Conservation (phyloP, 192 early-diverging fungal species). For the Geranomyces variabilis region DNA sequence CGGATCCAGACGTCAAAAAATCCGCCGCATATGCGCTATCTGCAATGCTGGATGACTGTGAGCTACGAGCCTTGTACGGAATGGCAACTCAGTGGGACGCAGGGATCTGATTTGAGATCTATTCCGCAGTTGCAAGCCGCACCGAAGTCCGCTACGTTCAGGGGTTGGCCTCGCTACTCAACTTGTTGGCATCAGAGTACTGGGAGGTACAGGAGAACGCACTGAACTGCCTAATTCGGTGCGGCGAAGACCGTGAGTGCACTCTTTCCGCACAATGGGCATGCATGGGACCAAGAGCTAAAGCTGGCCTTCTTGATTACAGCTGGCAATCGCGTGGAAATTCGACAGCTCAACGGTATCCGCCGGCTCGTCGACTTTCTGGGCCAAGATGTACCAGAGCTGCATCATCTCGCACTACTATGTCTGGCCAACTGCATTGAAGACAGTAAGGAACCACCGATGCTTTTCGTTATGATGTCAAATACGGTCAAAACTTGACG, state of each 20-base stretch:
- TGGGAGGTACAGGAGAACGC: constrained; percentile 57
- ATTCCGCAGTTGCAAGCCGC: constrained; percentile 44
- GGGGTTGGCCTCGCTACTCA: constrained; percentile 49
- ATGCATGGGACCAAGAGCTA: no score
- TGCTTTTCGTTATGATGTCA: neutral
- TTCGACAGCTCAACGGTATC: constrained; percentile 49
- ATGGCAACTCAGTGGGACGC: neutral
- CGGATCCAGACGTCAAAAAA: constrained; percentile 63
- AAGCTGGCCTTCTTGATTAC: neutral
- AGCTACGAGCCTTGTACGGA: neutral
- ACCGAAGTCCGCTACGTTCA: constrained; percentile 54
- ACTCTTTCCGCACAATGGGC: no score
- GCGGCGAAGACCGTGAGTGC: constrained; percentile 52
- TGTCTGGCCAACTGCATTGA: constrained; percentile 54
- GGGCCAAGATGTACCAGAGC: constrained; percentile 42
- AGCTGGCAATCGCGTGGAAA: constrained; percentile 54
- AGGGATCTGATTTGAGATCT: neutral
- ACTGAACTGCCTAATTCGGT: constrained; percentile 45
- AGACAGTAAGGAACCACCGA: constrained; percentile 40
- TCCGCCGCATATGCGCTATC: constrained; percentile 52
- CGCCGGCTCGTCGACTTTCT: constrained; percentile 51
- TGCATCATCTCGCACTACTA: constrained; percentile 47
- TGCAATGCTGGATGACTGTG: constrained; percentile 56
- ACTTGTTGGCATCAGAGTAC: constrained; percentile 52
- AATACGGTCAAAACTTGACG: constrained; percentile 1